These are phyloP conservation scores for Incumbomyces delicatus DNA, from an alignment of 2,329 filamentous ascomycete genomes.

Conservation along the genomic window DNA sequence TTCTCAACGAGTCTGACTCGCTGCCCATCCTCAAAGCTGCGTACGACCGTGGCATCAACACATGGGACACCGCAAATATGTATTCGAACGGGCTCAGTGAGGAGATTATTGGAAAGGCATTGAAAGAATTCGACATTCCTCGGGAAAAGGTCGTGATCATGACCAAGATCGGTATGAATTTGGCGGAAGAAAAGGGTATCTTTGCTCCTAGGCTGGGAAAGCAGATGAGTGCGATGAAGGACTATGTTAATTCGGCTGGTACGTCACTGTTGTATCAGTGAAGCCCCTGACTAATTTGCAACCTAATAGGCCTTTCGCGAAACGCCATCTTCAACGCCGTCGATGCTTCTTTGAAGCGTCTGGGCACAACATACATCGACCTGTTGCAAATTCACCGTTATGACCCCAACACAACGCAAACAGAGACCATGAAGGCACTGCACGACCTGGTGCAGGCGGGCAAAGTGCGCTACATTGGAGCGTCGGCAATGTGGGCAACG, in stretches of 20 bases:
- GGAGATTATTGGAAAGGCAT: conserved; percentile 54
- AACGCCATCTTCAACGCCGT: conserved; percentile 40
- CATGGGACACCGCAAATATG: conserved; percentile 35
- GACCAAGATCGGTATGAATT: conserved; percentile 40
- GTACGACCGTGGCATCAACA: conserved; percentile 25
- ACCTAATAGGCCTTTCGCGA: conserved; percentile 24
- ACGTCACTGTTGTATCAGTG: too few relatives aligned
- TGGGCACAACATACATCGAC: conserved; percentile 40
- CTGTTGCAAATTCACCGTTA: conserved; percentile 43
- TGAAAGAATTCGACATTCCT: conserved; percentile 50
- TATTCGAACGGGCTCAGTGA: conserved; percentile 53
- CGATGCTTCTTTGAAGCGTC: conserved; percentile 34
- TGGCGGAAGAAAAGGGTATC: conserved; percentile 19
- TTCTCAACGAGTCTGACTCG: conserved; percentile 28
- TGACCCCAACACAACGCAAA: conserved; percentile 35
- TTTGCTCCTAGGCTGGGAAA: conserved; percentile 15
- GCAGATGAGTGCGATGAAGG: conserved; percentile 37
- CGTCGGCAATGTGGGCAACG: conserved; percentile 18
- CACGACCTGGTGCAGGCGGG: conserved; percentile 31
- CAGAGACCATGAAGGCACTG: conserved; percentile 42
- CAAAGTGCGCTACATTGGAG: conserved; percentile 22
- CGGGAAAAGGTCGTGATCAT: conserved; percentile 49
- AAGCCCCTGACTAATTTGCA: conserved; percentile 21
- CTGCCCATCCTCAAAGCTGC: conserved; percentile 28
- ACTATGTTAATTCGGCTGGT: too few relatives aligned